phyloP scores from a whole-genome alignment of 495 filamentous ascomycete genomes.

The Aspergillus wentii region DNA sequence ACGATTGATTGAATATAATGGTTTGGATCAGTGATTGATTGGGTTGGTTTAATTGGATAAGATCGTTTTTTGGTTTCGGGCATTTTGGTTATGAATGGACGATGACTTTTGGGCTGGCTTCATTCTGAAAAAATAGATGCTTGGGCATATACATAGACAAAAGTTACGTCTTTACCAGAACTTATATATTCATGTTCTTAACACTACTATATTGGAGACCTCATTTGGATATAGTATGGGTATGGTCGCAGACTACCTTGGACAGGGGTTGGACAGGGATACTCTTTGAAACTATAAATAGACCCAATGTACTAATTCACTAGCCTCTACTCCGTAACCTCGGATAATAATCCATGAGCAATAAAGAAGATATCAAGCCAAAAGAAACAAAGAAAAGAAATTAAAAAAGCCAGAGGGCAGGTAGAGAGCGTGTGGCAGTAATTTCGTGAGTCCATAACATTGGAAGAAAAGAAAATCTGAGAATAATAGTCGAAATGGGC shows the following conservation, averaged over 20 bases:
- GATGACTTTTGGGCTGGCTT: no score
- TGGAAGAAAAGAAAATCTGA: background rate
- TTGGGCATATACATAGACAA: no score
- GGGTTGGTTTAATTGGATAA: constrained; percentile 5
- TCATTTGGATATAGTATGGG: no score
- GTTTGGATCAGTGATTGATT: constrained; percentile 59
- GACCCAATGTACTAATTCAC: constrained; percentile 13
- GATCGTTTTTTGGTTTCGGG: background rate
- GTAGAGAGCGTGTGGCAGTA: background rate
- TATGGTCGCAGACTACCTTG: no score
- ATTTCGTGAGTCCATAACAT: no score
- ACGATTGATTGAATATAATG: constrained; percentile 80
- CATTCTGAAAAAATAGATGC: no score
- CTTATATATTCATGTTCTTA: no score
- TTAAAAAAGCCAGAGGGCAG: background rate
- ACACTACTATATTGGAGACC: no score
- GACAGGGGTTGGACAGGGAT: no score
- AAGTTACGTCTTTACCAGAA: no score
- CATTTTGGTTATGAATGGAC: constrained; percentile 2
- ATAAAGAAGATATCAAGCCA: background rate
- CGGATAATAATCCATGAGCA: constrained; percentile 6
- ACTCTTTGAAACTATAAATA: no score
- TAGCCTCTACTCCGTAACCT: constrained; percentile 4
- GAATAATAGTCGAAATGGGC: constrained; percentile 5
- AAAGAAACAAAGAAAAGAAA: constrained; percentile 2